These are phyloP conservation scores for Uronychia binucleata DNA, from an alignment of 73 alveolate genomes.

Conservation along the genomic window DNA sequence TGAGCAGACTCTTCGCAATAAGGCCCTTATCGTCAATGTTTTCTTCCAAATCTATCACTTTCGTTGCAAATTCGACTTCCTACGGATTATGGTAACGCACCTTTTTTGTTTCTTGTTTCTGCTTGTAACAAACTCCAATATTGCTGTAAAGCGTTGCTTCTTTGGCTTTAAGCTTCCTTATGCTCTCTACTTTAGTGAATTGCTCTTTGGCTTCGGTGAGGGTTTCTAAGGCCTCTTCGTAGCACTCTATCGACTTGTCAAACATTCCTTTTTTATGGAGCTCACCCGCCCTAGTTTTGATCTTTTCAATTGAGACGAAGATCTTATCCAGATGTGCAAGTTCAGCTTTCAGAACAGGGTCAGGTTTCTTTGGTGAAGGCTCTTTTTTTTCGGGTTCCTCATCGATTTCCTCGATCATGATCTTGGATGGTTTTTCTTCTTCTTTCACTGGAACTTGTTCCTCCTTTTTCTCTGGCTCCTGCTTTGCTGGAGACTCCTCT, in stretches of 20 bases:
- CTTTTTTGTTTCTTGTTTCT: slow-evolving; percentile 35
- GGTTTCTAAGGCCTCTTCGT: slow-evolving; percentile 1
- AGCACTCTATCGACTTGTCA: slow-evolving; percentile 54
- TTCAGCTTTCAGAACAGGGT: slow-evolving; percentile 17
- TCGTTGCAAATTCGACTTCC: slow-evolving; percentile 45
- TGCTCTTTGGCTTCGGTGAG: neutral
- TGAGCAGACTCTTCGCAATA: slow-evolving; percentile 38
- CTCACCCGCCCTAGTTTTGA: slow-evolving; percentile 33
- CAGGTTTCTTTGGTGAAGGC: slow-evolving; percentile 13
- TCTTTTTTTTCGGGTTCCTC: neutral
- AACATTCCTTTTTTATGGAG: slow-evolving; percentile 57
- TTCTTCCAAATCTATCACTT: slow-evolving; percentile 38
- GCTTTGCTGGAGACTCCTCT: neutral
- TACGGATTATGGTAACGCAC: slow-evolving; percentile 19
- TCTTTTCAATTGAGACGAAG: slow-evolving; percentile 7
- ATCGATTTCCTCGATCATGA: neutral
- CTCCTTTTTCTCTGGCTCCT: neutral
- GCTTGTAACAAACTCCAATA: slow-evolving; percentile 62
- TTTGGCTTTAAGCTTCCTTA: neutral
- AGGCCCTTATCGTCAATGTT: slow-evolving; percentile 2
- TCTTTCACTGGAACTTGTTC: neutral
- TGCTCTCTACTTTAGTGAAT: neutral
- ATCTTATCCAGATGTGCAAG: slow-evolving; percentile 2
- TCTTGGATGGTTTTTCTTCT: neutral
- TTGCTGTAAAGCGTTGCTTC: slow-evolving; percentile 53